These are phyloP conservation scores for Gossypium trilobum DNA, from an alignment of 441 rosid genomes.

Conservation along the genomic window DNA sequence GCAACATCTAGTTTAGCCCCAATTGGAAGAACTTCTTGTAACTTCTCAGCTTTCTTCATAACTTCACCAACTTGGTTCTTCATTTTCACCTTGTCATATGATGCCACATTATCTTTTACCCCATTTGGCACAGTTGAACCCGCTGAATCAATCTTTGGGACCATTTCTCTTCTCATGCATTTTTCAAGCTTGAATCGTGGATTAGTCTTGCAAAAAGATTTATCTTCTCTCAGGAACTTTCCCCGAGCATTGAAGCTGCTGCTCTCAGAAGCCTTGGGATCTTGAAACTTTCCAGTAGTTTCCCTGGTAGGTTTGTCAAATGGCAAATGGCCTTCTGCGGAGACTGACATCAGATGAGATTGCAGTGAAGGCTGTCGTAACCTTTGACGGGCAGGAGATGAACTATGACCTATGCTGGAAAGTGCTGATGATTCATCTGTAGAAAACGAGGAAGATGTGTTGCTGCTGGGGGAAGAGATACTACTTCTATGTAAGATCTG, in stretches of 20 bases:
- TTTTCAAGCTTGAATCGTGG: slow-evolving; percentile 26
- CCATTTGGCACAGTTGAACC: slow-evolving; percentile 27
- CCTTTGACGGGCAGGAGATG: slow-evolving; percentile 32
- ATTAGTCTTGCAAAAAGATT: slow-evolving; percentile 26
- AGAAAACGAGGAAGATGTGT: slow-evolving; percentile 28
- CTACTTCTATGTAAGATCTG: slow-evolving; percentile 32
- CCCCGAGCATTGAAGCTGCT: slow-evolving; percentile 18
- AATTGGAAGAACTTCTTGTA: slow-evolving; percentile 28
- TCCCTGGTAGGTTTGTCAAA: slow-evolving; percentile 27
- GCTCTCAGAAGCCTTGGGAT: slow-evolving; percentile 22
- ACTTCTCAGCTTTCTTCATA: slow-evolving; percentile 30
- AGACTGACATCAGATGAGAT: slow-evolving; percentile 31
- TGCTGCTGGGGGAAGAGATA: slow-evolving; percentile 35
- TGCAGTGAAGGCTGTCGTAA: slow-evolving; percentile 32
- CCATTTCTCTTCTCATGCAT: slow-evolving; percentile 31
- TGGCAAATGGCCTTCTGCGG: slow-evolving; percentile 27
- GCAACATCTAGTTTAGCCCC: slow-evolving; percentile 27
- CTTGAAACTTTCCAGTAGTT: slow-evolving; percentile 23
- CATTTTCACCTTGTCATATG: slow-evolving; percentile 27
- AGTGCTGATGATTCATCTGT: slow-evolving; percentile 41
- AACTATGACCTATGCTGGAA: slow-evolving; percentile 37
- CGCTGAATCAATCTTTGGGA: slow-evolving; percentile 22
- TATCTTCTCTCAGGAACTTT: slow-evolving; percentile 25
- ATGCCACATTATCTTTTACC: slow-evolving; percentile 27
- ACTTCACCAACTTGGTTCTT: slow-evolving; percentile 32